phyloP scores from a whole-genome alignment of 441 rosid genomes.

The Bocquillonia castaneifolia region DNA sequence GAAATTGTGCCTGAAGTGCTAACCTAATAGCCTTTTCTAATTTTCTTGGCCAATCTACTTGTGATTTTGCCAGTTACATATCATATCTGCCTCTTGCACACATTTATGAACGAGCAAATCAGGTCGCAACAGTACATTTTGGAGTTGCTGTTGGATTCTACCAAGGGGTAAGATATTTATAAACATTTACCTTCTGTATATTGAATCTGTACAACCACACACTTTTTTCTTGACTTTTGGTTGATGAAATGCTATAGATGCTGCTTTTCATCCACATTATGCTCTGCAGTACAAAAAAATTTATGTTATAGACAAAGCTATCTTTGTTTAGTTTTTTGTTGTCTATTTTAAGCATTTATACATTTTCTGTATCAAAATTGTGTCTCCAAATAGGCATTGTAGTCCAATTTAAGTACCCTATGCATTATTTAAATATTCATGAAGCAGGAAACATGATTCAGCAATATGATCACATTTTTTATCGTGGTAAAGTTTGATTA shows the following conservation, averaged over 20 bases:
- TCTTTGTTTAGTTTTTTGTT: background rate
- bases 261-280: slow-evolving; percentile 1
- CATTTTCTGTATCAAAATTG: too few species aligned
- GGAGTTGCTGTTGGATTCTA: slow-evolving; percentile 97
- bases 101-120: slow-evolving; percentile 88
- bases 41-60: slow-evolving; percentile 23
- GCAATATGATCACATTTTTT: background rate
- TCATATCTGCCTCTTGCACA: slow-evolving; percentile 99
- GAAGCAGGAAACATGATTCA: slow-evolving; percentile 14
- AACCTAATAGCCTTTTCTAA: slow-evolving; percentile 16
- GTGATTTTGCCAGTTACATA: slow-evolving; percentile 58
- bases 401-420: slow-evolving; percentile 2
- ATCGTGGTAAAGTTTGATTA: slow-evolving; percentile 9
- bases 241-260: background rate
- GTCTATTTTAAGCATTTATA: background rate
- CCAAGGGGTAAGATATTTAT: slow-evolving; percentile 76
- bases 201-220: background rate
- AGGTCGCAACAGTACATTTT: slow-evolving; percentile 50
- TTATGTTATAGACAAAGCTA: background rate
- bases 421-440: slow-evolving; percentile 6
- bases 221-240: background rate
- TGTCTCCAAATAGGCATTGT: background rate
- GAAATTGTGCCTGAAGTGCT: slow-evolving; percentile 16
- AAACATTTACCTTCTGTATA: background rate
- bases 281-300: background rate